Percentiles rank a stretch among this genome's conserved stretches.
Evolutionary conservation across 1,284 basidiomycete genomes (phyloP).

Genomic region (Tetrapyrgos nigripes): DNA sequence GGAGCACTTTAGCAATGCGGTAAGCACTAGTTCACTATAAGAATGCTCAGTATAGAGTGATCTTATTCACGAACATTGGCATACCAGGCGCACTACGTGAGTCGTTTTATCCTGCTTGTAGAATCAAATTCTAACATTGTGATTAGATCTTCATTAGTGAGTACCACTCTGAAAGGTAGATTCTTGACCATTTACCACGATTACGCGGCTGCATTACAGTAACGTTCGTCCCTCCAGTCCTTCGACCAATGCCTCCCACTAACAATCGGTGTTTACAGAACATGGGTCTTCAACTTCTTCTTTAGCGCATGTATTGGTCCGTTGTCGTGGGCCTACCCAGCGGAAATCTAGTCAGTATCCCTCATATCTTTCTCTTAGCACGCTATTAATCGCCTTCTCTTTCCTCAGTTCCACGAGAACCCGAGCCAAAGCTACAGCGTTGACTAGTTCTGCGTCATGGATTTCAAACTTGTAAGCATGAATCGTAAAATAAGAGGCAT

Average conservation of each 20-base stretch:
- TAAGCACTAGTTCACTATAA: conserved; percentile 18
- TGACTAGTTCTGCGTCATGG: conserved; percentile 61
- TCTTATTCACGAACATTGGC: background rate
- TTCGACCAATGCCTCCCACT: background rate
- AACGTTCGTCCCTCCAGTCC: conserved; percentile 27
- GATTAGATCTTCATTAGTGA: conserved; percentile 44
- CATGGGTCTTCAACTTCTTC: conserved; percentile 60
- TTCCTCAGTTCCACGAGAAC: conserved; percentile 56
- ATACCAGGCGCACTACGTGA: conserved; percentile 37
- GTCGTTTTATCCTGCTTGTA: conserved; percentile 3
- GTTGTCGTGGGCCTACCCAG: conserved; percentile 55
- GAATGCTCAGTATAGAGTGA: background rate
- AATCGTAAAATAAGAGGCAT: background rate
- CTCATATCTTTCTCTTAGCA: background rate
- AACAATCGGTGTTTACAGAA: conserved; percentile 29
- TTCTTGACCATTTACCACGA: conserved; percentile 12
- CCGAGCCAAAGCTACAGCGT: conserved; percentile 63
- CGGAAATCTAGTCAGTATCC: conserved; percentile 42
- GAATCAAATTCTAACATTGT: conserved; percentile 9
- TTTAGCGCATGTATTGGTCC: conserved; percentile 60
- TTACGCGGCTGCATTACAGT: conserved; percentile 22
- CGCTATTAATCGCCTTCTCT: conserved; percentile 9
- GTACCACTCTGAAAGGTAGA: conserved; percentile 11
- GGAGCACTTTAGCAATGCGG: conserved; percentile 34
- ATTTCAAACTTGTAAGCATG: conserved; percentile 52